Evolutionary conservation across 2,329 filamentous ascomycete genomes (phyloP), one percentile per base, ranked within the genome.

Genomic region (Paracorniculantispora psalliotae): DNA sequence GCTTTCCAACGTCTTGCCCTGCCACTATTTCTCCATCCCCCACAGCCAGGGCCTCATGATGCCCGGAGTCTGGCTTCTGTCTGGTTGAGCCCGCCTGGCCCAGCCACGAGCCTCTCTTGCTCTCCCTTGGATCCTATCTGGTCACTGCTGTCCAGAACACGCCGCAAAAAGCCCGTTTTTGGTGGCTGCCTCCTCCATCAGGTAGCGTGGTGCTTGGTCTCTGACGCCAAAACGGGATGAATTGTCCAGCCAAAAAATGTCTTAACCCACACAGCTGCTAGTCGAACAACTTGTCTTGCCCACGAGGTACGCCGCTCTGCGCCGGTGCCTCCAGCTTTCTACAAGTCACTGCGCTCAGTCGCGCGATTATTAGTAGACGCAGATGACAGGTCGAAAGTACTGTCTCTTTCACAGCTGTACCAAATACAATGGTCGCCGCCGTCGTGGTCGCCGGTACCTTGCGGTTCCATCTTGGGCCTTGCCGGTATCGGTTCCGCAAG

Each of bases 321-420:
- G 17, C 25, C 23, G 28, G 25, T 10, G 12, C 30, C 30, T 17
- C 48, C 30, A 28, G 46, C 51, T 46, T 44, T 13, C 19, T 25
- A 23, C 35, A 50, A 15, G 43, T 51, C 55, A 35, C 55, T 50
- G 39, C 39, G 44, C 59, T 51, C 46, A 55, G 57, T 53, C 57
- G 41, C 55, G 55, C 55, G 55, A 58, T 51, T 57, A 58, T 51
- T 57, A 58, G n/a, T 28, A 53, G 25, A 47, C 57, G 46, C 25
- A 57, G 53, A 57, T 60, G 59, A 60, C 59, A 60, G 37, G 59
- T 60, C 59, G 49, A 33, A 57, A 57, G 28, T 9, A 37, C 19
- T 33, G 26, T 46, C 39, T 54, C 39, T 25, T 44, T 46, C 25
- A 13, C 50, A 28, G 26, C 51, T 46, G 39, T 53, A 28, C 19